Conservation (phyloP, 129 eudicot species). For the Artemisia annua region DNA sequence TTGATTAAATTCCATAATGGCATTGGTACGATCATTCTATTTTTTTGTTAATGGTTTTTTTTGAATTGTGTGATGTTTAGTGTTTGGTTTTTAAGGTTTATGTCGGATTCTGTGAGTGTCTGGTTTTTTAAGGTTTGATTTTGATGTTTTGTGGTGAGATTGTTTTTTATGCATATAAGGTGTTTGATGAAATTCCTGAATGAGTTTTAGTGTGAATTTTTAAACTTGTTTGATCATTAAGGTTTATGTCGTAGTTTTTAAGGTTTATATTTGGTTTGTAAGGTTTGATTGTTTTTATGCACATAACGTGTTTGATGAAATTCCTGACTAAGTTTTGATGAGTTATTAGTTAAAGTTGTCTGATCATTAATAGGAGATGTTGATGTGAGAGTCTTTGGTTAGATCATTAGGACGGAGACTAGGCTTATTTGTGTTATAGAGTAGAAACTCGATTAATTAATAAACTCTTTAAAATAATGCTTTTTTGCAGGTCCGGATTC, state of each 20-base stretch:
- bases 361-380: no score
- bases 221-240: not conserved
- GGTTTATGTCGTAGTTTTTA: no score
- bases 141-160: not conserved
- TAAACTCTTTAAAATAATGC: slow-evolving; percentile 39
- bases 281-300: not conserved
- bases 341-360: no score
- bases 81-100: not conserved
- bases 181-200: slow-evolving; percentile 35
- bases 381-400: no score
- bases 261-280: no score
- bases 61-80: not conserved
- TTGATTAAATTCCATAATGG: slow-evolving; percentile 37
- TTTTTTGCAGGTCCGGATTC: no score
- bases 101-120: slow-evolving; percentile 1
- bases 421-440: no score
- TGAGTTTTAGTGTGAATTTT: not conserved
- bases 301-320: not conserved
- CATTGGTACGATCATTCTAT: slow-evolving; percentile 39
- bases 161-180: slow-evolving; percentile 30
- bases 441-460: slow-evolving; percentile 30
- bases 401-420: no score
- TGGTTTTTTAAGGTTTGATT: slow-evolving; percentile 7
- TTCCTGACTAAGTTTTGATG: not conserved
- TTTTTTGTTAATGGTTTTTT: not conserved